Evolutionary conservation across 345 rosid genomes (phyloP).

Genomic region (Hirschfeldia incana): DNA sequence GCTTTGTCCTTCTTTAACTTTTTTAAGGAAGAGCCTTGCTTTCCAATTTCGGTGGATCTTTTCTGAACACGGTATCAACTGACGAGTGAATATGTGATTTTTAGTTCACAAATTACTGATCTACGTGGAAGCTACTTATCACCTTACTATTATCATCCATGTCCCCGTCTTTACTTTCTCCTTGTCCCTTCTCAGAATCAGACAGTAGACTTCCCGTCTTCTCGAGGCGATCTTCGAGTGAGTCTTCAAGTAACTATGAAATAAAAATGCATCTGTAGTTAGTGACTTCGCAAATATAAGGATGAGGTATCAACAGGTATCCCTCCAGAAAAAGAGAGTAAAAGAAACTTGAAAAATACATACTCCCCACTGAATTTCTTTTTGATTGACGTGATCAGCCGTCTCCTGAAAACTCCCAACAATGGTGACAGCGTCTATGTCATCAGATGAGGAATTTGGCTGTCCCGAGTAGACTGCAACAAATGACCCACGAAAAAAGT

Average conservation of each 20-base stretch:
- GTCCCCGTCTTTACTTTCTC: conserved; percentile 82
- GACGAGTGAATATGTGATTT: conserved; percentile 16
- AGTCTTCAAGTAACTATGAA: conserved; percentile 86
- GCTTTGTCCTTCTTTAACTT: conserved; percentile 89
- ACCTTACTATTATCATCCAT: conserved; percentile 84
- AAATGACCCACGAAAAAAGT: conserved; percentile 22
- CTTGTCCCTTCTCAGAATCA: conserved; percentile 82
- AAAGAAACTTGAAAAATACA: conserved; percentile 34
- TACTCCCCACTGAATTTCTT: conserved; percentile 92
- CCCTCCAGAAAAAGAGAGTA: not conserved
- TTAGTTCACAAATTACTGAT: conserved; percentile 1
- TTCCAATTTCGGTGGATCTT: conserved; percentile 71
- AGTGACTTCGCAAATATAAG: not conserved
- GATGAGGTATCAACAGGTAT: not conserved
- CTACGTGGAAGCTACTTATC: conserved; percentile 10
- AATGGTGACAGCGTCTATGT: conserved; percentile 72
- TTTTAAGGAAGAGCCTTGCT: conserved; percentile 86
- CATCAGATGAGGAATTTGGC: conserved; percentile 80
- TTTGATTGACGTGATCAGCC: conserved; percentile 72
- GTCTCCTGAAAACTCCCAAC: conserved; percentile 72
- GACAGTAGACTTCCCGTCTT: conserved; percentile 68
- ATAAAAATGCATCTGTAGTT: conserved; percentile 13
- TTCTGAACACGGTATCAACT: conserved; percentile 52
- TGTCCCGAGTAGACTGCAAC: conserved; percentile 89
- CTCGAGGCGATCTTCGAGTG: conserved; percentile 84